phyloP scores from a whole-genome alignment of 2,329 filamentous ascomycete genomes.

The Claviceps sorghi region DNA sequence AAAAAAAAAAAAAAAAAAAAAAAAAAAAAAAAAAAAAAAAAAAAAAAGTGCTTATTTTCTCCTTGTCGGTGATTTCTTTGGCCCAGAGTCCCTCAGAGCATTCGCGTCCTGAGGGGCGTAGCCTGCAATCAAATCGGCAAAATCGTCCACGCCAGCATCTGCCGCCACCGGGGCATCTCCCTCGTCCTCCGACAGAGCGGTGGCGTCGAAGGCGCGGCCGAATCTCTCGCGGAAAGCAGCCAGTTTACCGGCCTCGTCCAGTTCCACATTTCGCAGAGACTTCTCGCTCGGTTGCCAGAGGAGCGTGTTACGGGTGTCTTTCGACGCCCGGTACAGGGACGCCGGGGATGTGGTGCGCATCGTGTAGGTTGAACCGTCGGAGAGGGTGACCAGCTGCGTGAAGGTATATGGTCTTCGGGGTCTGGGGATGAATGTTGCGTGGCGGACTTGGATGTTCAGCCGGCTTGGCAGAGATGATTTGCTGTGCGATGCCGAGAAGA shows the following conservation, averaged over 20 bases:
- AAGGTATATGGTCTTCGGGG: conserved; percentile 92
- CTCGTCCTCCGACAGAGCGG: conserved; percentile 16
- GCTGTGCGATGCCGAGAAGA: conserved; percentile 10
- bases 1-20: no score
- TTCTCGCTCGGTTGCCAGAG: conserved; percentile 81
- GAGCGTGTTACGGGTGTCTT: conserved; percentile 79
- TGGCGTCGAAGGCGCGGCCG: conserved; percentile 67
- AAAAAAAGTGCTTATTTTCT: conserved; percentile 25
- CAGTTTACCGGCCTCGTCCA: conserved; percentile 85
- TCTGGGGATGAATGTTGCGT: conserved; percentile 72
- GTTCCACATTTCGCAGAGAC: conserved; percentile 74
- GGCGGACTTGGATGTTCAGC: conserved; percentile 45
- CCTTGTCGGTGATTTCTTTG: conserved; percentile 30
- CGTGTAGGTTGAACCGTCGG: conserved; percentile 75
- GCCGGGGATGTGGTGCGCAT: conserved; percentile 61
- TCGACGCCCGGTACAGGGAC: conserved; percentile 44
- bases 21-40: no score
- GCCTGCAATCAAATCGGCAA: conserved; percentile 37
- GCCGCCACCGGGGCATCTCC: conserved; percentile 12
- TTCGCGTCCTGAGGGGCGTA: conserved; percentile 29
- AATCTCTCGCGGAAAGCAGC: conserved; percentile 75
- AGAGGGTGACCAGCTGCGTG: conserved; percentile 89
- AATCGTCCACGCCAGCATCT: conserved; percentile 13
- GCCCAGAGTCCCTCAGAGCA: conserved; percentile 20
- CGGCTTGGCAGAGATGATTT: conserved; percentile 11